Base-by-base conservation (phyloP, 2,329 filamentous ascomycete genomes). In the Ophiosphaerella narmari region DNA sequence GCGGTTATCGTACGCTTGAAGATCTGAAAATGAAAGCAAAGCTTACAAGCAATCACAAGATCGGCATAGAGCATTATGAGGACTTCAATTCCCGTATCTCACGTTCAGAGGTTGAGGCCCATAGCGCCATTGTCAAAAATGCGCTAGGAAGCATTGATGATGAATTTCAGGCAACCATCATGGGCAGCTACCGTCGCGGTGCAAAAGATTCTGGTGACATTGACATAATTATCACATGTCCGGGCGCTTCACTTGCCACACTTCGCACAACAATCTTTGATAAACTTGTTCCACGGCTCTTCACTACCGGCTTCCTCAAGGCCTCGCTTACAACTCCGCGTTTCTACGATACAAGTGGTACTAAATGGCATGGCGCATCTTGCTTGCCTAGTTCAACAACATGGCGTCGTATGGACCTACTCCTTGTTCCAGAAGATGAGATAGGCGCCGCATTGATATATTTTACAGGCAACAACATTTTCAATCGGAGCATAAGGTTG, bases 381-480 rank as follows among this genome's bases (percentile, higher is more conserved):
- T 83, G 86, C 9, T 77, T 96, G 0, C 88, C 89, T 0, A 62
- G 42, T 33, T 77, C 66, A 54, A 71, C 39, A 0, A 69, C 82
- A 1, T 96, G 91, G 91, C 82, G 91, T 7, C 83, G 91, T 2
- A 87, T 97, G 53, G 92, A 97, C 67, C 82, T 97, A 16, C 77
- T 97, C 1, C 81, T 95, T 4, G 92, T 96, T 1, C 91, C 92
- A 0, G 86, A 86, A 59, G 78, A 82, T 2, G 87, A 96, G 71
- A 80, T 91, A 43, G 93, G 93, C 1, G 92, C 90, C 0, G 91
- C 92, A 0, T 70, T 97, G 54, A 82, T 97, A n/a, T 97, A 97
- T 68, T 97, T 97, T 66, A 97, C 93, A 0, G 93, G 93, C 1
- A 94, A 97, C 60, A 92, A 96, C 68, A 88, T 96, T 31, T 97